Evolutionary conservation across 345 rosid genomes (phyloP).

Genomic region (Dovyalis caffra): DNA sequence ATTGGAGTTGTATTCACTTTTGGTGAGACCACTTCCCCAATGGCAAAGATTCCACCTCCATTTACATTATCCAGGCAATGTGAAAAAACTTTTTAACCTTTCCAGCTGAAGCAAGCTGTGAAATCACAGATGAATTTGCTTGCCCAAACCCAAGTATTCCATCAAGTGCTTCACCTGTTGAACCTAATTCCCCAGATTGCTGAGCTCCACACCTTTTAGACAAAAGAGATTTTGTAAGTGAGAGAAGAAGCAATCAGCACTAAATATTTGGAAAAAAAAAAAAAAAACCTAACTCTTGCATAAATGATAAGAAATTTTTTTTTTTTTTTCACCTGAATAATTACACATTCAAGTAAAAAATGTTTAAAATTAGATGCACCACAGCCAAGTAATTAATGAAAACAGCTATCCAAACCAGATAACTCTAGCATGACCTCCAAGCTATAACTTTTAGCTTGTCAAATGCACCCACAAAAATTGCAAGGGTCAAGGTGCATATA

Average conservation of each 20-base stretch:
- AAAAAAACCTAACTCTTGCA: neutral
- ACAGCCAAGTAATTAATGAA: neutral
- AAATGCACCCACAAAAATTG: neutral
- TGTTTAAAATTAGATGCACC: neutral
- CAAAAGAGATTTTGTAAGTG: neutral
- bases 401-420: neutral
- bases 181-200: conserved; percentile 70
- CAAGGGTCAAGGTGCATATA: neutral
- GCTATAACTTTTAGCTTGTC: neutral
- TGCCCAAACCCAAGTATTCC: conserved; percentile 95
- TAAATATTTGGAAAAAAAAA: neutral
- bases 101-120: conserved; percentile 76
- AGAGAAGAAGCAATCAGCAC: conserved; percentile 5
- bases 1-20: conserved; percentile 65
- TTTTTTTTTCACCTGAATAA: no score
- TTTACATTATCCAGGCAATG: conserved; percentile 73
- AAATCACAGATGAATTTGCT: conserved; percentile 71
- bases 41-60: conserved; percentile 89
- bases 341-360: no score
- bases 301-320: no score
- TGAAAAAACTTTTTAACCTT: conserved; percentile 60
- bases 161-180: conserved; percentile 63
- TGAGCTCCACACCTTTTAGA: conserved; percentile 62
- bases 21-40: conserved; percentile 71
- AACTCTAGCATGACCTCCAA: neutral